Evolutionary conservation across 306 rosid genomes (phyloP), one percentile per base, ranked within the genome.

Genomic region (Leucaena leucocephala): DNA sequence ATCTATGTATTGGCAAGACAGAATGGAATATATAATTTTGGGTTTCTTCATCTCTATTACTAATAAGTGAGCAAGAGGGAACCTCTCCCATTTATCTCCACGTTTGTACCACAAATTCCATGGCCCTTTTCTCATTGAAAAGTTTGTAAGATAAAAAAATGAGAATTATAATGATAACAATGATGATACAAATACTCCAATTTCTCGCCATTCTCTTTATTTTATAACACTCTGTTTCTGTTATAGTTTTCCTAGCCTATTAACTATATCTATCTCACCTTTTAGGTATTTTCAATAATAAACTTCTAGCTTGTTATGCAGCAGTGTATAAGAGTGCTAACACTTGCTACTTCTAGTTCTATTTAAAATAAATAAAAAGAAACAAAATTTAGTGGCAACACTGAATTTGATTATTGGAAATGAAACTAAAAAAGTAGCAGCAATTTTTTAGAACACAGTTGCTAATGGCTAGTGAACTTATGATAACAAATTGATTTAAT

Each of bases 391-490:
- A 49, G 19, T 1, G 11, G 35, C 69, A 73, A 33, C 21, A 22
- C 12, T 67, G 58, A 63, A 66, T 34, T 76, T 76, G 55, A 38
- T 74, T 76, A 52, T 50, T 75, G 22, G 52, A 75, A 40, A 66
- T 46, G 74, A 72, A 55, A 8, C 62, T 5, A 68, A 17, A 73
- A 74, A 62, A 55, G 62, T 50, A 58, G 76, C 48, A 14, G 46
- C 1, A 79, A 9, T 22, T 55, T 40, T 52, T 76, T 52, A 46
- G 42, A 69, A 78, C 19, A 43, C 66, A 74, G 46, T 44, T 72
- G 22, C 40, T 10, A 13, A 61, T 33, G 17, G 33, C 44, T 34
- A 44, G 64, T 49, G 3, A 52, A 34, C 62, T 4, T 44, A 62
- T 62, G 38, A 40, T 16, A 54, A 63, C 67, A 68, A 12, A 55